phyloP scores from a whole-genome alignment of 805 yeast genomes.

The Yamadazyma kitorensis region DNA sequence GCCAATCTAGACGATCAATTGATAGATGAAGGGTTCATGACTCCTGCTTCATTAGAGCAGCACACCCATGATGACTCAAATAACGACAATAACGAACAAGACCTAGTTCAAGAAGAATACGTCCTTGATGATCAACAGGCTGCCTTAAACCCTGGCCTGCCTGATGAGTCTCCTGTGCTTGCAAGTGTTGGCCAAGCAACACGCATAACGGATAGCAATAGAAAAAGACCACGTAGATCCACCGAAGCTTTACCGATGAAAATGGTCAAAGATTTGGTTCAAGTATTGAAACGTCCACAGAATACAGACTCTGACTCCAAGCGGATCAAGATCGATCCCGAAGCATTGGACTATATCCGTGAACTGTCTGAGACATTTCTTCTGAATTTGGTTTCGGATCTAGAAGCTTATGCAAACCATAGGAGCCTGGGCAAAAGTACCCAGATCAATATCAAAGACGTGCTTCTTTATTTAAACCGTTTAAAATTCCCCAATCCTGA shows the following conservation, averaged over 20 bases:
- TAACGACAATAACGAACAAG: background rate
- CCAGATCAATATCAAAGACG: conserved; percentile 32
- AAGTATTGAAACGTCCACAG: conserved; percentile 4
- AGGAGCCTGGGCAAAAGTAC: conserved; percentile 17
- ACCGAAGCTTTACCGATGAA: conserved; percentile 10
- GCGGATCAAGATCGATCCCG: conserved; percentile 5
- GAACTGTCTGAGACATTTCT: conserved; percentile 31
- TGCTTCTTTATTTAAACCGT: conserved; percentile 31
- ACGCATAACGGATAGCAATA: background rate
- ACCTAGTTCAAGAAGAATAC: conserved; percentile 1
- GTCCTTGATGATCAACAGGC: background rate
- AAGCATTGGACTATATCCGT: conserved; percentile 20
- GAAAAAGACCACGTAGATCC: background rate
- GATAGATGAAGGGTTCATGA: background rate
- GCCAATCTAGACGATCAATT: background rate
- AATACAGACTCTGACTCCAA: background rate
- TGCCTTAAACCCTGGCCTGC: background rate
- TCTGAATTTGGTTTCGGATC: conserved; percentile 26
- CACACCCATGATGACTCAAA: no score
- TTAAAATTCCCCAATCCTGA: conserved; percentile 20
- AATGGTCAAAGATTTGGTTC: conserved; percentile 18
- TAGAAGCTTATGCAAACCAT: conserved; percentile 36
- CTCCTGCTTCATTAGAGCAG: conserved; percentile 1
- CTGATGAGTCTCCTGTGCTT: background rate
- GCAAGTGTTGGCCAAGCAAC: background rate